Base-by-base conservation (phyloP, 306 rosid genomes). In the Canavalia ensiformis region DNA sequence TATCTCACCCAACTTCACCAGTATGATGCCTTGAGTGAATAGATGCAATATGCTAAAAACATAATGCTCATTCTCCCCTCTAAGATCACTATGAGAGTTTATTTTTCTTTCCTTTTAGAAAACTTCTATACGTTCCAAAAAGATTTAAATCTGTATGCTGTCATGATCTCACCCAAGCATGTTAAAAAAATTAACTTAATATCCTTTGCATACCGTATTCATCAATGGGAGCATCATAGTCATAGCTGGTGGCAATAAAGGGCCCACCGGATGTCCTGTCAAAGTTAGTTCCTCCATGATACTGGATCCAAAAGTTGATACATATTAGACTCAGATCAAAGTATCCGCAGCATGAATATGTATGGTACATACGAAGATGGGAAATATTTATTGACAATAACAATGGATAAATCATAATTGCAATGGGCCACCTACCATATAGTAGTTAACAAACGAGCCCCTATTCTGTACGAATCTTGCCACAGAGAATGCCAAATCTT, bases 281-380 rank as follows among this genome's bases (percentile, higher is more conserved):
- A 65, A 96, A 96, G 80, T 96, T 96, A n/a, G 99, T 96, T 89
- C 99, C 99, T 68, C 99, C 99, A 78, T 96, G 99, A 44, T 90
- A 96, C 99, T 96, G 58, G 71, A 79, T 82, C 50, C 8, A 67
- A 72, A 85, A 64, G 31, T 18, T 3, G 8, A 49, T 12, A 81
- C 39, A 83, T 55, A 63, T 37, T 73, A 46, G 65, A 42, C 62
- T 35, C 65, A 51, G 70, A 42, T 56, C 31, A 31, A 30, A 62
- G 29, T 64, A 55, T 77, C 51, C 60, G 58, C 37, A 4, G 1
- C 54, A 47, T 76, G 78, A 64, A 63, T 59, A 18, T 39, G 31
- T 34, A 41, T 64, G 60, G 5, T 57, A 62, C 5, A 80, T 13
- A 33, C 30, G 8, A 25, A 25, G 54, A 56, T 37, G 34, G 12